Conservation (phyloP, 140 eudicot genomes). For the Ambrosia hybrid region DNA sequence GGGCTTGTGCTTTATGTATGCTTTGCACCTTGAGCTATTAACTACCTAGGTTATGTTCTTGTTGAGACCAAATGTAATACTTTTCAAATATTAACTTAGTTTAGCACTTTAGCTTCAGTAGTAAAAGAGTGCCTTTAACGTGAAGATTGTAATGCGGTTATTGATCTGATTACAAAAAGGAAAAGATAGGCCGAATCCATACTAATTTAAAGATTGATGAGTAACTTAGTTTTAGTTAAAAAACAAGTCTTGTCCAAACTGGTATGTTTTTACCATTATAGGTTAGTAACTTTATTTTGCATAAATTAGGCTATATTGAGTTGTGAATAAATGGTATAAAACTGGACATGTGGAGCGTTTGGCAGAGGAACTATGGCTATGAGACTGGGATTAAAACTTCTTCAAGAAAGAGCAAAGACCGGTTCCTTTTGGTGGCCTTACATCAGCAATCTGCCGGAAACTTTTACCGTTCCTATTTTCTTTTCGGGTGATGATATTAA, state of each 20-base stretch:
- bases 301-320: constrained; percentile 69
- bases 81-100: too few species aligned
- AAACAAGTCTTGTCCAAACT: background rate
- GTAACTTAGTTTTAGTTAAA: background rate
- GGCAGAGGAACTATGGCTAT: constrained; percentile 99
- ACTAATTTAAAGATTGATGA: too few species aligned
- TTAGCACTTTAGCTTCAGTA: too few species aligned
- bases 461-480: constrained; percentile 85
- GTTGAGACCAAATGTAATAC: too few species aligned
- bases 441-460: constrained; percentile 94
- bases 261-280: constrained; percentile 27
- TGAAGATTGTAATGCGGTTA: too few species aligned
- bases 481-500: constrained; percentile 87
- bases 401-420: constrained; percentile 83
- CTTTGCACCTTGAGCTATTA: too few species aligned
- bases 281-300: constrained; percentile 45
- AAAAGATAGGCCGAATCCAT: too few species aligned
- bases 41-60: too few species aligned
- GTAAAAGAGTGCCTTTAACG: too few species aligned
- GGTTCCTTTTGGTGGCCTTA: constrained; percentile 99
- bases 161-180: too few species aligned
- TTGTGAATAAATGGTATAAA: constrained; percentile 76
- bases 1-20: too few species aligned
- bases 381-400: constrained; percentile 87
- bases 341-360: constrained; percentile 88